phyloP scores from a whole-genome alignment of 2,329 filamentous ascomycete genomes.

The Fusarium phyllophilum region DNA sequence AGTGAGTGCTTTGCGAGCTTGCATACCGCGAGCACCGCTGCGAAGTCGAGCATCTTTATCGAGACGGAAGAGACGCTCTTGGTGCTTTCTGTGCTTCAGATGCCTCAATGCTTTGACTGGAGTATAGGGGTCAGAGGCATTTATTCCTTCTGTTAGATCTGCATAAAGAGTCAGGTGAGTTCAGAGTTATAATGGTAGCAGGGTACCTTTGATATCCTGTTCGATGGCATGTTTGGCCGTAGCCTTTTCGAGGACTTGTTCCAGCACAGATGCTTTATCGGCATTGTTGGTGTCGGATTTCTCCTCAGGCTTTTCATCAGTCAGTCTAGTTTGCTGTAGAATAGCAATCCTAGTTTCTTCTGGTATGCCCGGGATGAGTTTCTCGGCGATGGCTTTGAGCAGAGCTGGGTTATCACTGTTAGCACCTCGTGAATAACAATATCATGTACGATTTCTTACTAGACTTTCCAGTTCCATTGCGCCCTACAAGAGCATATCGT shows the following conservation, averaged over 20 bases:
- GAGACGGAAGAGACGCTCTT: constrained; percentile 71
- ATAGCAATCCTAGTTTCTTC: constrained; percentile 73
- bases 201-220: constrained; percentile 68
- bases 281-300: constrained; percentile 6
- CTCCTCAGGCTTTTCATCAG: constrained; percentile 47
- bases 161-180: neutral
- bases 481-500: constrained; percentile 80
- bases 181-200: neutral
- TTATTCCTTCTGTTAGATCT: constrained; percentile 69
- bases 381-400: constrained; percentile 78
- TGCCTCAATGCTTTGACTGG: constrained; percentile 70
- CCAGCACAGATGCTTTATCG: constrained; percentile 62
- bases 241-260: constrained; percentile 73
- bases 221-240: constrained; percentile 66
- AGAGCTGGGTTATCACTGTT: constrained; percentile 62
- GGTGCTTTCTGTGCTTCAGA: constrained; percentile 70
- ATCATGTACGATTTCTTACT: constrained; percentile 58
- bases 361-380: constrained; percentile 80
- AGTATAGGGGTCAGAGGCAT: constrained; percentile 64
- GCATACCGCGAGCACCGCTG: constrained; percentile 78
- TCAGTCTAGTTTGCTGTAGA: constrained; percentile 70
- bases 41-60: constrained; percentile 79
- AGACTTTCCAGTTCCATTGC: constrained; percentile 86
- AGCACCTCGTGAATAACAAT: neutral
- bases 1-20: constrained; percentile 79